Conservation (phyloP, 2,329 filamentous ascomycete species). For the Alternaria burnsii region DNA sequence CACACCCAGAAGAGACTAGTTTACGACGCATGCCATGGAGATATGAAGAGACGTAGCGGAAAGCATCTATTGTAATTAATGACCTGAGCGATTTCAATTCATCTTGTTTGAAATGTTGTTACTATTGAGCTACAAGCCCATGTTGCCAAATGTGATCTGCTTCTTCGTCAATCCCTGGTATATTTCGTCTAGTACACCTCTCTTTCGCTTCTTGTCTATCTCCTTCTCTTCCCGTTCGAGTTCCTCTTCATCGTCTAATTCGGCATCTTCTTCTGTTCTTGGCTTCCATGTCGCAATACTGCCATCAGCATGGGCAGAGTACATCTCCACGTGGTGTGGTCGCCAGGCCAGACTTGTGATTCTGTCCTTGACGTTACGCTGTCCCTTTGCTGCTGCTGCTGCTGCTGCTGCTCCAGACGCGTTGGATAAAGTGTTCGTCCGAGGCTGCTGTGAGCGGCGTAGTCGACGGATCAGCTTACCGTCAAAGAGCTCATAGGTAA, state of each 20-base stretch:
- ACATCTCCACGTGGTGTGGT: slow-evolving; percentile 74
- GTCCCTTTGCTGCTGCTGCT: slow-evolving; percentile 46
- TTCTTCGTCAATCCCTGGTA: slow-evolving; percentile 78
- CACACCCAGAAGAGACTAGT: background rate
- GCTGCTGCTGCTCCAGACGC: background rate
- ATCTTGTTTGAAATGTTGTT: background rate
- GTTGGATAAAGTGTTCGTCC: slow-evolving; percentile 16
- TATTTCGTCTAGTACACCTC: slow-evolving; percentile 80
- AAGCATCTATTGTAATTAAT: background rate
- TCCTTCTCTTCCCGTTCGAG: slow-evolving; percentile 46
- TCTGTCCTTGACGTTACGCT: slow-evolving; percentile 51
- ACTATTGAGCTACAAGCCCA: slow-evolving; percentile 20
- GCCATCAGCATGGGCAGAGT: slow-evolving; percentile 85
- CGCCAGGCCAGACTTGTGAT: slow-evolving; percentile 82
- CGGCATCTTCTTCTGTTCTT: slow-evolving; percentile 59
- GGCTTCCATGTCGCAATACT: slow-evolving; percentile 83
- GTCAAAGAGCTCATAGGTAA: slow-evolving; percentile 80
- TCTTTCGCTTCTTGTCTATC: slow-evolving; percentile 67
- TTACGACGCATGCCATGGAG: background rate
- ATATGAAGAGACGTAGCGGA: background rate
- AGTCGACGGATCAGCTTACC: slow-evolving; percentile 77
- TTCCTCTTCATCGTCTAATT: slow-evolving; percentile 55
- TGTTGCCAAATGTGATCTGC: slow-evolving; percentile 67
- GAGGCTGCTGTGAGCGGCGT: slow-evolving; percentile 65
- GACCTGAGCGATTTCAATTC: background rate